A percentile compares a stretch with the other conserved stretches of the same genome.
Evolutionary conservation across 805 yeast genomes (phyloP).

Genomic region (Lipomyces anomalus): DNA sequence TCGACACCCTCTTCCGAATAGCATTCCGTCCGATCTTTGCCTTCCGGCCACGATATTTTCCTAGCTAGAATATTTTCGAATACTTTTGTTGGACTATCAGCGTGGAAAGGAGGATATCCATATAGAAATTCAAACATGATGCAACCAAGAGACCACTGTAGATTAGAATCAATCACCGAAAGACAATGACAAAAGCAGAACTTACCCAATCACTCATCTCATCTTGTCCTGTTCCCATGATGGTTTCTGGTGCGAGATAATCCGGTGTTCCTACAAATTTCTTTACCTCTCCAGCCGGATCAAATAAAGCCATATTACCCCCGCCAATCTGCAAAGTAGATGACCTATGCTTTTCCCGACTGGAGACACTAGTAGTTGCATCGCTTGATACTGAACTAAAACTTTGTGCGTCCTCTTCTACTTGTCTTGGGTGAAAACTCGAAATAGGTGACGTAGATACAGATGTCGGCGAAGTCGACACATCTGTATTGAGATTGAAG

Average conservation of each 20-base stretch:
- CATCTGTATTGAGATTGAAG: constrained; percentile 9
- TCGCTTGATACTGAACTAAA: constrained; percentile 14
- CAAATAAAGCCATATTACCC: constrained; percentile 52
- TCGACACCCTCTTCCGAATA: constrained; percentile 67
- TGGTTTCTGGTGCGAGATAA: constrained; percentile 94
- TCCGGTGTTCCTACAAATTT: constrained; percentile 96
- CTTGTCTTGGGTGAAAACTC: too few species aligned
- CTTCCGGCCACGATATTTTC: constrained; percentile 76
- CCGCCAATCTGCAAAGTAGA: background rate
- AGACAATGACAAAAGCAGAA: too few species aligned
- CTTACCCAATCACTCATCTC: constrained; percentile 94
- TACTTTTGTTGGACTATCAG: constrained; percentile 67
- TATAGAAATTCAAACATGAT: constrained; percentile 84
- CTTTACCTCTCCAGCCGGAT: constrained; percentile 59
- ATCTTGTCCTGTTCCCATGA: constrained; percentile 74
- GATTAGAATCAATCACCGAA: too few species aligned
- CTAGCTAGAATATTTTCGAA: constrained; percentile 74
- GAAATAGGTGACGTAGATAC: too few species aligned
- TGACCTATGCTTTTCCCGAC: background rate
- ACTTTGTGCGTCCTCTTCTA: constrained; percentile 7
- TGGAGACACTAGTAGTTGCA: background rate
- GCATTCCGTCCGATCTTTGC: constrained; percentile 40
- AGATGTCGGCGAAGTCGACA: background rate
- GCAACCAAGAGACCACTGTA: constrained; percentile 99
- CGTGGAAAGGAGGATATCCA: constrained; percentile 95